Base-by-base conservation (phyloP, 192 early-diverging fungal genomes). In the Pilobolus umbonatus region DNA sequence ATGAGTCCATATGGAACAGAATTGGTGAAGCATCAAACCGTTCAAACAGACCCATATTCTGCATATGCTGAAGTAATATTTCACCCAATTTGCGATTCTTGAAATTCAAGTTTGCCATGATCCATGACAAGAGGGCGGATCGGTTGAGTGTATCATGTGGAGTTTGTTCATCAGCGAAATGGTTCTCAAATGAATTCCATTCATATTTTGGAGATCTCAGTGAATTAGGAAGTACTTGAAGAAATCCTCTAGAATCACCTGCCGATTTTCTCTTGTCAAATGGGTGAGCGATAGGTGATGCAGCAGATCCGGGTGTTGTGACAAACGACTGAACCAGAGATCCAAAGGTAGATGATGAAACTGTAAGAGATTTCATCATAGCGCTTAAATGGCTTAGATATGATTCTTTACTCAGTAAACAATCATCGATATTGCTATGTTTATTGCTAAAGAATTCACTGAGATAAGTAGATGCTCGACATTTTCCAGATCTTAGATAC, bases 31-130 rank as follows among this genome's bases (percentile, higher is more conserved):
- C 81, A 61, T 83, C 77, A 15, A 71, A 45, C 8, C 76, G 60
- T 56, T 83, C 79, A 54, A 83, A 62, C 9, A 83, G 65, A 15
- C 81, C 81, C 29, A 79, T 39, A 58, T 80, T 79, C 38, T 65
- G 59, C 66, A 80, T 68, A 40, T 83, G 79, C 53, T 83, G 81
- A 28, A 83, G 39, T 12, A 83, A 38, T 7, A 74, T 42, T 32
- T 73, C 61, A 24, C 50, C 60, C 0, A 65, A 35, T 47, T 59
- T 68, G 0, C 32, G 4, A 36, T 49, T 74, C 15, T 64, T 68
- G 42, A 83, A 72, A 32, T 60, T 55, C 0, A 80, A 25, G 22
- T 77, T 68, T 3, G 57, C 52, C 34, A 59, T 53, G 4, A 75
- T 14, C 75, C 75, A 77, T 24, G 61, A 38, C 17, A 68, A 19